These are phyloP conservation scores for Incumbomyces delicatus DNA, from an alignment of 2,329 filamentous ascomycete genomes.

Conservation along the genomic window DNA sequence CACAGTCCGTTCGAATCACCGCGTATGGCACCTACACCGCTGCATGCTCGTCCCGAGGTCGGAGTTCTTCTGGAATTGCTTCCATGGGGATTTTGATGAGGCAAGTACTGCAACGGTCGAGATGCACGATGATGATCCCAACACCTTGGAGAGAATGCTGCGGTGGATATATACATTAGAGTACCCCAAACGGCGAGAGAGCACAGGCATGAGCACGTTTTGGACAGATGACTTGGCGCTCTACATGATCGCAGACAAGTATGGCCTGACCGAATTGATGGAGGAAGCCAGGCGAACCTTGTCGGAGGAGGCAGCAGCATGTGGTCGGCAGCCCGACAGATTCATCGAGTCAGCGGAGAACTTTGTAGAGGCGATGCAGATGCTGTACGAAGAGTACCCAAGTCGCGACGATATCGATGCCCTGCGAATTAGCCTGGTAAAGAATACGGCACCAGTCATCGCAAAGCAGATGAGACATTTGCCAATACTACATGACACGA, in stretches of 20 bases:
- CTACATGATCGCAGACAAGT: slow-evolving; percentile 7
- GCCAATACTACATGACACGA: not conserved
- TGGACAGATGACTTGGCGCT: slow-evolving; percentile 5
- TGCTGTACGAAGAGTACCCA: slow-evolving; percentile 1
- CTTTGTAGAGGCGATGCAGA: slow-evolving; percentile 3
- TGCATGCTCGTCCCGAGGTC: slow-evolving; percentile 2
- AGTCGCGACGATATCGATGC: not conserved
- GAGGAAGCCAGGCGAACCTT: not conserved
- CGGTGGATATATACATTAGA: slow-evolving; percentile 2
- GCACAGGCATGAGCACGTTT: not conserved
- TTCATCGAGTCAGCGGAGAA: not conserved
- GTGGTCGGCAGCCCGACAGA: not conserved
- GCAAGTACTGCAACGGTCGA: not conserved
- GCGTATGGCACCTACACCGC: slow-evolving; percentile 5
- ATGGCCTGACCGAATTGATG: slow-evolving; percentile 2
- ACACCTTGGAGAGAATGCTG: slow-evolving; percentile 3
- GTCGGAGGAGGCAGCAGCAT: not conserved
- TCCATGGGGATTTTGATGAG: slow-evolving; percentile 2
- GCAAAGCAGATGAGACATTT: slow-evolving; percentile 2
- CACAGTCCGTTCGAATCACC: not conserved
- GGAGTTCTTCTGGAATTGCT: slow-evolving; percentile 7
- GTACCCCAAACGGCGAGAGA: not conserved
- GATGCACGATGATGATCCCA: slow-evolving; percentile 6
- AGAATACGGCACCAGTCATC: not conserved
- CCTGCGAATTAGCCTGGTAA: not conserved